Percentiles rank a stretch among this genome's conserved stretches.
Conservation (phyloP, 2,329 filamentous ascomycete genomes). For the Coleophoma eucalyptorum region DNA sequence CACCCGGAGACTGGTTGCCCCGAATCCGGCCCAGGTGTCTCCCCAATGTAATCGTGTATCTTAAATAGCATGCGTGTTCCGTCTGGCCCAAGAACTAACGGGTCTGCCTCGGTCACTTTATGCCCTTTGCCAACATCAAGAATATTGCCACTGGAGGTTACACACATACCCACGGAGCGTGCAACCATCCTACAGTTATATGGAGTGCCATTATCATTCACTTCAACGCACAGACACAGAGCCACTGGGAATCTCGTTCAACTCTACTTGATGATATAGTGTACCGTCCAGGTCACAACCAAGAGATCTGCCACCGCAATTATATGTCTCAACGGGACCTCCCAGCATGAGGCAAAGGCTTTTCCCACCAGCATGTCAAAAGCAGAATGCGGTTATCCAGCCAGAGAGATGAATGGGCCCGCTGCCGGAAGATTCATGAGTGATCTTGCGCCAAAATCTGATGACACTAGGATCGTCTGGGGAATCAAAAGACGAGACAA, state of each 20-base stretch:
- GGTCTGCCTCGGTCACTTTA: not conserved
- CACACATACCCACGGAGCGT: not conserved
- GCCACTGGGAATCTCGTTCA: not conserved
- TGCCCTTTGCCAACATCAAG: not conserved
- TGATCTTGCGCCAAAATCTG: constrained; percentile 22
- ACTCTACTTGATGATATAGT: not conserved
- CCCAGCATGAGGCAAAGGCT: too few relatives aligned
- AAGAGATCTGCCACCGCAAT: too few relatives aligned
- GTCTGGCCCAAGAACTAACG: not conserved
- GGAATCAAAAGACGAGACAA: constrained; percentile 27
- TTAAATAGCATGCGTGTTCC: not conserved
- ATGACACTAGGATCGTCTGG: constrained; percentile 11
- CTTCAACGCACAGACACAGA: not conserved
- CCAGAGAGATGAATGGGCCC: not conserved
- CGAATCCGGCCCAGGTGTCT: not conserved
- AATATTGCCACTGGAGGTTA: not conserved
- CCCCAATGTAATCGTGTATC: not conserved
- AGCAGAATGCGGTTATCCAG: not conserved
- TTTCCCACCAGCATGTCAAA: not conserved
- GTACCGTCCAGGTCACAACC: not conserved
- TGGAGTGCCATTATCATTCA: not conserved
- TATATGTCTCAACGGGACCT: too few relatives aligned
- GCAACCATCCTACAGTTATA: not conserved
- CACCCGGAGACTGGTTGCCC: not conserved
- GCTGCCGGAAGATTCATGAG: not conserved